Evolutionary conservation across 441 rosid genomes (phyloP).

Genomic region (Populus hybrid): DNA sequence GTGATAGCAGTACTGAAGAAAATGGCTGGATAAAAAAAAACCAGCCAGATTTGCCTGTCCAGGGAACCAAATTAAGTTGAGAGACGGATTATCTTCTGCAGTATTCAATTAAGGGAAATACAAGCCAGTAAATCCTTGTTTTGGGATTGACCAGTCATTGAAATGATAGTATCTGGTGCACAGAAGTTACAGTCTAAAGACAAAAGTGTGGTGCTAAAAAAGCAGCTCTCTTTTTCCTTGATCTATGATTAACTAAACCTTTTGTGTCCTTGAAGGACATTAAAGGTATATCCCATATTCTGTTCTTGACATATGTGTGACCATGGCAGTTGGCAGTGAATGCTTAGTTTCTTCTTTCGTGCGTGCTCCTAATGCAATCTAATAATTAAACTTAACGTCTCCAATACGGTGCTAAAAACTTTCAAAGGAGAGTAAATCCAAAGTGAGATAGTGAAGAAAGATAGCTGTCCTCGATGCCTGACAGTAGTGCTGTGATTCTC

Average conservation of each 20-base stretch:
- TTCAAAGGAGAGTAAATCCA: not conserved
- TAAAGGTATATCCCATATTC: constrained; percentile 9
- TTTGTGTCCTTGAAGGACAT: constrained; percentile 27
- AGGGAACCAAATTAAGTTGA: not conserved
- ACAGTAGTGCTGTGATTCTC: not conserved
- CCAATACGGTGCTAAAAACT: not conserved
- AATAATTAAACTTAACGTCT: constrained; percentile 15
- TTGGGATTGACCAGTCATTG: not conserved
- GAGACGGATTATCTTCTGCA: not conserved
- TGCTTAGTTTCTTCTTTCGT: not conserved
- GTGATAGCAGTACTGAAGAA: not conserved
- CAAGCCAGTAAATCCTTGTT: not conserved
- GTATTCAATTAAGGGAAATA: not conserved
- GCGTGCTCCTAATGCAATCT: constrained; percentile 17
- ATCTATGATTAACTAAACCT: constrained; percentile 21
- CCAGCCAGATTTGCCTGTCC: not conserved
- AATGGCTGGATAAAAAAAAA: not conserved
- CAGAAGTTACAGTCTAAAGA: constrained; percentile 19
- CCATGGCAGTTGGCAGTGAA: constrained; percentile 10
- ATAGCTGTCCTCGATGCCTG: not conserved
- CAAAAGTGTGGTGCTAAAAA: constrained; percentile 19
- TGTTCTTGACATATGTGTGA: constrained; percentile 18
- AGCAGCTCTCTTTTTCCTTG: constrained; percentile 15
- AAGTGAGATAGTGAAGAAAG: not conserved
- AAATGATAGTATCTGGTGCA: constrained; percentile 25